Percentiles rank a stretch among this genome's conserved stretches.
Evolutionary conservation across 139 green algal species (phyloP).

Genomic region (Coelastrella sp.): DNA sequence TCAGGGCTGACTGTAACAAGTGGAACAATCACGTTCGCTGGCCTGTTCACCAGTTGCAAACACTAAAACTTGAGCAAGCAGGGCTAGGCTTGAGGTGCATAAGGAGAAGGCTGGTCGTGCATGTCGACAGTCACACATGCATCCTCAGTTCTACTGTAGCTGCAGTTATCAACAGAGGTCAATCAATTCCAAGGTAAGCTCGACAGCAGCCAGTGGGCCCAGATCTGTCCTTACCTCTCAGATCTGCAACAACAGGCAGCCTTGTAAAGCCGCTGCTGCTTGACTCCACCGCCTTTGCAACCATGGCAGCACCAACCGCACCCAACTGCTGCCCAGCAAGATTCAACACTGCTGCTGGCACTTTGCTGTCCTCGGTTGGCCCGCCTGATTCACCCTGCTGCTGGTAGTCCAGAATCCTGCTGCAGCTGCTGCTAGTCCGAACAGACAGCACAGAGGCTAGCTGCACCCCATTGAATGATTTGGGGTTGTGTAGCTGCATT

Average conservation of each 20-base stretch:
- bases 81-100: no score
- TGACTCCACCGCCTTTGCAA: background rate
- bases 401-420: background rate
- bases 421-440: background rate
- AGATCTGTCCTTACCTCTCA: background rate
- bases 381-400: background rate
- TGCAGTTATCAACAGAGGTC: no score
- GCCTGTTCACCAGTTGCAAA: no score
- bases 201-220: background rate
- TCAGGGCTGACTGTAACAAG: no score
- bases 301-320: background rate
- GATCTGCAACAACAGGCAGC: background rate
- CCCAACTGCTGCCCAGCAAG: background rate
- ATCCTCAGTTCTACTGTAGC: no score
- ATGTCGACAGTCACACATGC: no score
- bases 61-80: no score
- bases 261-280: background rate
- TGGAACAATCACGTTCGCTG: no score
- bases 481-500: background rate
- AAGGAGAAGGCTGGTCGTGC: no score
- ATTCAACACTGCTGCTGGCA: conserved; percentile 1
- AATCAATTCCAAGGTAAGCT: no score
- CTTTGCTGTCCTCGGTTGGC: background rate
- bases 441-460: background rate
- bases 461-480: background rate